Evolutionary conservation across 441 rosid genomes (phyloP).

Genomic region (Eugenia klotzschiana): DNA sequence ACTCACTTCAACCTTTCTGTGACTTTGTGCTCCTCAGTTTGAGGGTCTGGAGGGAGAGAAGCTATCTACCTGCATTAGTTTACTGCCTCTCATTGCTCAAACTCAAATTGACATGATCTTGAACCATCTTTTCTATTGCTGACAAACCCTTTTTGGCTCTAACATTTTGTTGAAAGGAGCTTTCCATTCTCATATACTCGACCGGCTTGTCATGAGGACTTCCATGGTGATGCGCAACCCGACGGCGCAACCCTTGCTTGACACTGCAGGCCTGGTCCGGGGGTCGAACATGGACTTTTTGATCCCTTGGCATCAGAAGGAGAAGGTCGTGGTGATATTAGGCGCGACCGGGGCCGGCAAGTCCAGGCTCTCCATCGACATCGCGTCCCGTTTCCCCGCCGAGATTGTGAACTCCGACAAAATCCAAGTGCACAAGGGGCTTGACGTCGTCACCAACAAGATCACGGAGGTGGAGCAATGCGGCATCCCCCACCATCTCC

Average conservation of each 20-base stretch:
- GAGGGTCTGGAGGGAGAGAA: background rate
- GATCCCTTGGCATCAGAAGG: background rate
- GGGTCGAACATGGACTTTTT: background rate
- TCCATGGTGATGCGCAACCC: background rate
- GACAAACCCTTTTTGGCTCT: background rate
- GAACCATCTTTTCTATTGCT: background rate
- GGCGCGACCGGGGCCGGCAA: slow-evolving; percentile 7
- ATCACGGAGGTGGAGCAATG: slow-evolving; percentile 3
- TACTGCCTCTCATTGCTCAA: background rate
- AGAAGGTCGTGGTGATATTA: slow-evolving; percentile 6
- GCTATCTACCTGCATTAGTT: background rate
- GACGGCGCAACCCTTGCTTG: background rate
- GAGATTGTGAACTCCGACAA: slow-evolving; percentile 8
- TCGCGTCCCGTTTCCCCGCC: slow-evolving; percentile 4
- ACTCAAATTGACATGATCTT: background rate
- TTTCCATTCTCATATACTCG: background rate
- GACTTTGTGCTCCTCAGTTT: background rate
- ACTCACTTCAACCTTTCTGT: background rate
- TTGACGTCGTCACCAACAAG: slow-evolving; percentile 1
- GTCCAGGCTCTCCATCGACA: slow-evolving; percentile 7
- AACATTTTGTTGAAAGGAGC: background rate
- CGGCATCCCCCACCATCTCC: slow-evolving; percentile 5
- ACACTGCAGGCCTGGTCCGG: background rate
- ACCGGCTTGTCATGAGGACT: background rate
- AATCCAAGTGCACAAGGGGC: slow-evolving; percentile 3